Evolutionary conservation across 2,329 filamentous ascomycete species (phyloP).

Genomic region (Teratosphaeria pseudoeucalypti): DNA sequence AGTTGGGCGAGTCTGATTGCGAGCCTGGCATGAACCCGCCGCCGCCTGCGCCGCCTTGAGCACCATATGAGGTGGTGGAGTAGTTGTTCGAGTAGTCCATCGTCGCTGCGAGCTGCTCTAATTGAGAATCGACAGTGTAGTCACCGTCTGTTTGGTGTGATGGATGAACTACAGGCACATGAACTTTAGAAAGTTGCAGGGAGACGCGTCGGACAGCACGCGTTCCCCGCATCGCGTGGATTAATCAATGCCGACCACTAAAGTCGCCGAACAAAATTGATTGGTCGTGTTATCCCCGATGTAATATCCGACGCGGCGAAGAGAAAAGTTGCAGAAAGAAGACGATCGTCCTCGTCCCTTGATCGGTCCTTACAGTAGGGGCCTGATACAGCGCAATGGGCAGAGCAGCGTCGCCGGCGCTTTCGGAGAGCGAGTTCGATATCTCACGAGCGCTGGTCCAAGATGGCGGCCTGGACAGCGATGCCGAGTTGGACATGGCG

Average conservation of each 20-base stretch:
- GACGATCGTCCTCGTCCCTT: not conserved
- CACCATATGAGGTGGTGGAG: slow-evolving; percentile 46
- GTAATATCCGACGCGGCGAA: not conserved
- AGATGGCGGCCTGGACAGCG: slow-evolving; percentile 52
- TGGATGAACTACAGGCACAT: not conserved
- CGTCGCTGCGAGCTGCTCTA: not conserved
- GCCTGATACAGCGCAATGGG: slow-evolving; percentile 44
- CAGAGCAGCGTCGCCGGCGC: slow-evolving; percentile 64
- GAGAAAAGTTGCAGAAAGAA: not conserved
- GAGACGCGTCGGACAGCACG: not conserved
- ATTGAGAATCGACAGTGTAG: not conserved
- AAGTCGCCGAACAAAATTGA: not conserved
- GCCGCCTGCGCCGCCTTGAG: slow-evolving; percentile 43
- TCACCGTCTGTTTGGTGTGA: not conserved
- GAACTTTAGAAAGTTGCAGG: not conserved
- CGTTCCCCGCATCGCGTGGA: not conserved
- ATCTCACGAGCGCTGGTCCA: slow-evolving; percentile 60
- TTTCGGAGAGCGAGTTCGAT: slow-evolving; percentile 84
- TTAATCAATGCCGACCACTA: not conserved
- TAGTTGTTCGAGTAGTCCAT: slow-evolving; percentile 32
- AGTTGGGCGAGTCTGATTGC: slow-evolving; percentile 31
- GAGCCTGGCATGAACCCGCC: slow-evolving; percentile 48
- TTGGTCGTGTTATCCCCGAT: not conserved
- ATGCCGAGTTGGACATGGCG: slow-evolving; percentile 23
- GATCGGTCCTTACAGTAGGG: not conserved